Base-by-base conservation (phyloP, 1,284 basidiomycete species). In the Microbotryomycetes sp. region DNA sequence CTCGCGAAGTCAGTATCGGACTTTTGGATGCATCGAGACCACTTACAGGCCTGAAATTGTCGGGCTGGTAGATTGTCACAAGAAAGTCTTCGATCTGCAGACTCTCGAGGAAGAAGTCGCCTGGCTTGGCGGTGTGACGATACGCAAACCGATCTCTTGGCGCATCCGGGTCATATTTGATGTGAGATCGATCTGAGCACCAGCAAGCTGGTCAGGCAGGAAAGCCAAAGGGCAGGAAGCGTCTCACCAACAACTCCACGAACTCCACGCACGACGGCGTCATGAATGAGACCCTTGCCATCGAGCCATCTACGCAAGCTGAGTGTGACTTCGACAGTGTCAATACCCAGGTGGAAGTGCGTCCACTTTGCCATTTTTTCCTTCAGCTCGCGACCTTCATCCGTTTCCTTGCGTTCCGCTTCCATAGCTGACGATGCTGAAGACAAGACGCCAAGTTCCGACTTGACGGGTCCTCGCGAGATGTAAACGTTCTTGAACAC, bases 401-500 rank as follows among this genome's bases (percentile, higher is more conserved):
- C 60, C 9, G 56, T 56, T 59, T 57, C 52, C 3, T 56, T 52
- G 23, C 24, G 6, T 24, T 31, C 29, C 27, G 50, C 61, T 13
- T 60, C 50, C 23, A 48, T 24, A n/a, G 30, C 45, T 16, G 50
- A 45, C 23, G 26, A n/a, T n/a, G 46, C 29, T 31, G 48, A 35
- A 78, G 11, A 73, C 67, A 56, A 69, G 58, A 50, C 60, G 35
- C 60, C 57, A 29, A 60, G 60, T 45, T 53, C 61, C 57, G 51
- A 65, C 56, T 59, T 65, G 52, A 52, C 56, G 15, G 54, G 62
- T 35, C 91, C 82, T 3, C 91, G 85, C 13, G 91, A 93, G 49
- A 98, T 81, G 72, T 91, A 97, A 49, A 98, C 93, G 70, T 97
- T 97, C 73, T 91, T 90, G 81, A 98, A 96, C 1, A 91, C 91